Base-by-base conservation (phyloP, 2,329 filamentous ascomycete genomes). In the Botrytis pseudocinerea region DNA sequence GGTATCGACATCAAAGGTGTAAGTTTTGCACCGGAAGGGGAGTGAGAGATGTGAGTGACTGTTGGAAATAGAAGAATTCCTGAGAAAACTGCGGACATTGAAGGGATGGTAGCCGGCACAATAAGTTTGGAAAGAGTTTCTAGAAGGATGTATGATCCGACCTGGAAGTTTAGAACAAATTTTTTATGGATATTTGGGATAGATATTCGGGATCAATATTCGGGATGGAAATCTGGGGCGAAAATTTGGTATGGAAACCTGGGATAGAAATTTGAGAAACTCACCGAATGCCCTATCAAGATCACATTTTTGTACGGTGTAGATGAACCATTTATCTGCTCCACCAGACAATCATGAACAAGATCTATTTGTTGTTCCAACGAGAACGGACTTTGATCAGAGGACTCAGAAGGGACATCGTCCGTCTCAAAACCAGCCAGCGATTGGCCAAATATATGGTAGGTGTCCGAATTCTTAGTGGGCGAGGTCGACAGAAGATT, bases 51-150 rank as follows among this genome's bases (percentile, higher is more conserved):
- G 81, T 93, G 88, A n/a, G 90, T 86, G 54, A 95, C 86, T 1
- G 92, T 93, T 1, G 92, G 92, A 80, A 94, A 94, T 28, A 95
- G 85, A 72, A 94, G 84, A 60, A 94, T 84, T 1, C 87, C 91
- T 42, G 70, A 72, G 25, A 72, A 25, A 8, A 32, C n/a, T 42
- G 70, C 38, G 0, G 61, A 42, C 9, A 35, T 85, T 83, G 51
- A 80, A 28, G 75, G 20, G 0, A 63, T 57, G 0, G 75, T 75
- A 1, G 69, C 57, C n/a, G 63, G 70, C 48, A 75, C 73, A 16
- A 74, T 69, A 4, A 80, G 76, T 22, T 77, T 73, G 74, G 89
- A 84, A 65, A 93, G 87, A 44, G 92, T 82, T 80, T 94, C 91
- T 75, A 94, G 87, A 4, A 87, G 83, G 32, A 95, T 91, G 80